Conservation (phyloP, 345 rosid species). For the Kandelia obovata region DNA sequence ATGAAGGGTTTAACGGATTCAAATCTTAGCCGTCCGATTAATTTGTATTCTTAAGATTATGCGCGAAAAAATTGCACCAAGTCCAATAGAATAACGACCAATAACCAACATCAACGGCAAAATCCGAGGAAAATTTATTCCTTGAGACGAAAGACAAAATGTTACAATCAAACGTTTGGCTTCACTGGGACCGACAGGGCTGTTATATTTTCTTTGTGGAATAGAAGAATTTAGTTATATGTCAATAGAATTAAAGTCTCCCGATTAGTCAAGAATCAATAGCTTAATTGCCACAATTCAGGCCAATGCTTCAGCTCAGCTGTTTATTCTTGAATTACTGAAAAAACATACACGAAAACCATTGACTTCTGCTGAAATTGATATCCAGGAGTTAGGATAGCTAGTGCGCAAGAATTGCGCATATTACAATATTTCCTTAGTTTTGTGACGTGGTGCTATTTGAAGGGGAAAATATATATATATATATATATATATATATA, state of each 20-base stretch:
- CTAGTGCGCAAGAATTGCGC: no score
- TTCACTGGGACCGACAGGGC: background rate
- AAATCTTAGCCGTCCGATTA: background rate
- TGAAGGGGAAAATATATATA: no score
- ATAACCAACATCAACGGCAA: conserved; percentile 11
- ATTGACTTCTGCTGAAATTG: no score
- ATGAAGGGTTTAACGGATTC: background rate
- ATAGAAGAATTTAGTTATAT: no score
- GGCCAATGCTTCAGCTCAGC: background rate
- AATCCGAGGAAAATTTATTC: background rate
- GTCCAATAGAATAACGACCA: background rate
- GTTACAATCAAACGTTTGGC: background rate
- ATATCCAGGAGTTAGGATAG: no score
- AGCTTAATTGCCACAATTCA: background rate
- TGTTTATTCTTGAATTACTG: no score
- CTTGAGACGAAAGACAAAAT: background rate
- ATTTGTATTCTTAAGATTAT: background rate
- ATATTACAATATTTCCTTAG: no score
- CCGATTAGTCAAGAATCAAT: background rate
- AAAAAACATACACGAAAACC: no score
- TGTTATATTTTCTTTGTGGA: no score
- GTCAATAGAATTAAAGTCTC: no score
- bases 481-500: no score
- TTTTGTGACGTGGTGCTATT: no score
- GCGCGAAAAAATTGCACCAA: background rate